phyloP scores from a whole-genome alignment of 2,329 filamentous ascomycete species.

The Pezicula carpinea region DNA sequence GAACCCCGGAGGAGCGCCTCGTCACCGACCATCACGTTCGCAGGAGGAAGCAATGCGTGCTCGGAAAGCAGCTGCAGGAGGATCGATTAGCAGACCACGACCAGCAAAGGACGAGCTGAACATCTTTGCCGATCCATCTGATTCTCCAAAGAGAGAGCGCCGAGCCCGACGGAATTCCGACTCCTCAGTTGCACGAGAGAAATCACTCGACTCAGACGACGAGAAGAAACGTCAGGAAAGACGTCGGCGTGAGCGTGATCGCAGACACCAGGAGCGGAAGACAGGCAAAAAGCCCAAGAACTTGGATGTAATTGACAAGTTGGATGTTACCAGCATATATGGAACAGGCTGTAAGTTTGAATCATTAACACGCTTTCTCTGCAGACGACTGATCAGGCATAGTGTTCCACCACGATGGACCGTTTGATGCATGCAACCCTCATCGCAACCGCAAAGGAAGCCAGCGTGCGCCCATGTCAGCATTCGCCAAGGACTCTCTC shows the following conservation, averaged over 20 bases:
- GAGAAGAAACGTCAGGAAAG: constrained; percentile 55
- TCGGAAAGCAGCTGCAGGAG: constrained; percentile 38
- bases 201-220: constrained; percentile 52
- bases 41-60: constrained; percentile 59
- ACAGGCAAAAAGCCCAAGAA: constrained; percentile 34
- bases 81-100: constrained; percentile 26
- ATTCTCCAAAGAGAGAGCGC: constrained; percentile 34
- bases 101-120: constrained; percentile 21
- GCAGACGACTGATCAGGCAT: constrained; percentile 2
- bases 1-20: constrained; percentile 31
- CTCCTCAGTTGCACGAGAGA: constrained; percentile 61
- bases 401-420: constrained; percentile 98
- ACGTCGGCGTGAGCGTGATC: constrained; percentile 46
- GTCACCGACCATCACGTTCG: constrained; percentile 60
- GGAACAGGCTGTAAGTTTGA: constrained; percentile 74
- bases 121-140: constrained; percentile 31
- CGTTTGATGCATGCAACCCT: constrained; percentile 93
- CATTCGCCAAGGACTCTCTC: constrained; percentile 85
- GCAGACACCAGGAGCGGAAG: constrained; percentile 30
- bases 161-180: constrained; percentile 73
- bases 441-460: constrained; percentile 84
- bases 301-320: constrained; percentile 90
- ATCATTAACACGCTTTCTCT: constrained; percentile 9
- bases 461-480: constrained; percentile 87
- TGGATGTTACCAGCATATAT: constrained; percentile 95